phyloP scores from a whole-genome alignment of 1,284 basidiomycete genomes.

The Bjerkandera adusta region DNA sequence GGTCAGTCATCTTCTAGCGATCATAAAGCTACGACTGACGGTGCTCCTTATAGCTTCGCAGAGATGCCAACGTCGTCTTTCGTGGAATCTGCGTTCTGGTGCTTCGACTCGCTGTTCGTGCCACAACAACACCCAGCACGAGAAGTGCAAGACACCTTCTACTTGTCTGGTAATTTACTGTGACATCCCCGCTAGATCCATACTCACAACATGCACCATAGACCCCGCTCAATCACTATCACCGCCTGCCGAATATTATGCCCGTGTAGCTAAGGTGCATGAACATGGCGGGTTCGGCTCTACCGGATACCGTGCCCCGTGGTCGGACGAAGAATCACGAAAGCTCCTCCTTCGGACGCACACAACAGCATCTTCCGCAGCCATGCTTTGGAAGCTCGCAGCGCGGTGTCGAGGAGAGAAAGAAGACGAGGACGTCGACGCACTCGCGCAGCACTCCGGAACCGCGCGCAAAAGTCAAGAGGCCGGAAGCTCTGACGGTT shows the following conservation, averaged over 20 bases:
- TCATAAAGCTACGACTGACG: not conserved
- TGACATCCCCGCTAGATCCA: not conserved
- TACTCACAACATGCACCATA: conserved; percentile 27
- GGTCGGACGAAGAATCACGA: conserved; percentile 88
- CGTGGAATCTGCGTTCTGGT: conserved; percentile 99
- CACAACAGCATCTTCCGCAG: conserved; percentile 93
- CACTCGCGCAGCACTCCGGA: conserved; percentile 26
- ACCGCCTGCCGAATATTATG: conserved; percentile 87
- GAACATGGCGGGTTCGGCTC: conserved; percentile 93
- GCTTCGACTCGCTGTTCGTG: conserved; percentile 98
- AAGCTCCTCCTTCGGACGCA: conserved; percentile 96
- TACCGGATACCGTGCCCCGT: conserved; percentile 97
- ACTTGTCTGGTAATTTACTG: conserved; percentile 73
- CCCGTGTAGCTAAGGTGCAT: conserved; percentile 86
- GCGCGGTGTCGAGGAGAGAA: conserved; percentile 67
- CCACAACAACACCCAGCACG: conserved; percentile 99
- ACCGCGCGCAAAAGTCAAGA: conserved; percentile 17
- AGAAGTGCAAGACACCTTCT: conserved; percentile 99
- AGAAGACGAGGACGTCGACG: conserved; percentile 36
- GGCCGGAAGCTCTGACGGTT: conserved; percentile 57
- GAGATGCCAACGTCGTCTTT: conserved; percentile 99
- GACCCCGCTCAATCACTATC: conserved; percentile 81
- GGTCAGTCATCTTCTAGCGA: conserved; percentile 49
- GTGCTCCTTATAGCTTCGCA: conserved; percentile 68
- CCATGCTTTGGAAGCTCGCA: conserved; percentile 94